Percentiles rank a stretch among this genome's conserved stretches.
phyloP scores from a whole-genome alignment of 805 yeast genomes.

The Cyberlindnera euphorbiiphila region DNA sequence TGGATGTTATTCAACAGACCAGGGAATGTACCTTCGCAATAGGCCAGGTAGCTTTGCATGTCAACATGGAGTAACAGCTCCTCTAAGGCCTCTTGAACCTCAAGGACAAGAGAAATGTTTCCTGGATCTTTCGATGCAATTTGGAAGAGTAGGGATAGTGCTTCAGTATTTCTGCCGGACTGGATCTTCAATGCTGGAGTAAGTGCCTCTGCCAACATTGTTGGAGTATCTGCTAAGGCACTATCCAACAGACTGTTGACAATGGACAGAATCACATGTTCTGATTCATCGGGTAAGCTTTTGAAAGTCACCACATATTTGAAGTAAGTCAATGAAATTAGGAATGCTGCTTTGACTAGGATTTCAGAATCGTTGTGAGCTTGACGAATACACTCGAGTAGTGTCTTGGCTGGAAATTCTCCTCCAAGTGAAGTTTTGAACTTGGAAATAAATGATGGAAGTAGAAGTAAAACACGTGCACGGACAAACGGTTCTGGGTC shows the following conservation, averaged over 20 bases:
- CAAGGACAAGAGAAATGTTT: conserved; percentile 63
- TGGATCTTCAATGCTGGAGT: conserved; percentile 51
- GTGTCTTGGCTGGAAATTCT: conserved; percentile 29
- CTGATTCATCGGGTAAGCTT: conserved; percentile 22
- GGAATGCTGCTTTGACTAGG: conserved; percentile 29
- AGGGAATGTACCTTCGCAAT: conserved; percentile 53
- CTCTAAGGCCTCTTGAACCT: conserved; percentile 65
- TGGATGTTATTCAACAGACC: conserved; percentile 39
- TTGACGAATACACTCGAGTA: conserved; percentile 23
- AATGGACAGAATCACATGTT: conserved; percentile 28
- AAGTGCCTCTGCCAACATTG: conserved; percentile 68
- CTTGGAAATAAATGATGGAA: conserved; percentile 57
- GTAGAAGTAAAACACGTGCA: conserved; percentile 44
- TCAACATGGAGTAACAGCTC: conserved; percentile 50
- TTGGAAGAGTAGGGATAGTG: conserved; percentile 53
- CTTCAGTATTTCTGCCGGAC: conserved; percentile 24
- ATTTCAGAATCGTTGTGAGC: conserved; percentile 30
- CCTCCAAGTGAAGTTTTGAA: conserved; percentile 36
- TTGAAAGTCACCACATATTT: conserved; percentile 32
- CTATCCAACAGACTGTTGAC: conserved; percentile 41
- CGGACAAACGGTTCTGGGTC: conserved; percentile 37
- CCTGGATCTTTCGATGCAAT: conserved; percentile 72
- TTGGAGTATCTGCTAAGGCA: conserved; percentile 77
- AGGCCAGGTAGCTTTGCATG: conserved; percentile 39
- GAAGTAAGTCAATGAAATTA: conserved; percentile 54